Conservation (phyloP, 1,284 basidiomycete genomes). For the Ganoderma lingzhi region DNA sequence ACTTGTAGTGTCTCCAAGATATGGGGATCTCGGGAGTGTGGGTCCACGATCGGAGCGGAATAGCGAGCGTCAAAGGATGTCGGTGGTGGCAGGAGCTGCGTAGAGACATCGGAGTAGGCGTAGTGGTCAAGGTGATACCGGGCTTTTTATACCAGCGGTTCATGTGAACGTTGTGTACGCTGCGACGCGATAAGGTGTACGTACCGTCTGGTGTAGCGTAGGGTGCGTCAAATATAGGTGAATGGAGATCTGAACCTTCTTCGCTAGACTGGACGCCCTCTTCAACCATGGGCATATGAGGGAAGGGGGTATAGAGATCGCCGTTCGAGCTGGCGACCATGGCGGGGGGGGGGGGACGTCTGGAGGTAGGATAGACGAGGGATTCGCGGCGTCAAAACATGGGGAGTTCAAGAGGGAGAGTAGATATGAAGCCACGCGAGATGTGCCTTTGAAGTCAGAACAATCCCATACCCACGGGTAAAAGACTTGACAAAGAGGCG, state of each 20-base stretch:
- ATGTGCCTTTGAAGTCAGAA: slow-evolving; percentile 40
- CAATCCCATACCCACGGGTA: slow-evolving; percentile 42
- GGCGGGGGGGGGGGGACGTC: slow-evolving; percentile 30
- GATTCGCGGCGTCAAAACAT: slow-evolving; percentile 42
- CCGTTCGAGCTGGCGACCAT: slow-evolving; percentile 64
- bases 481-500: slow-evolving; percentile 37
- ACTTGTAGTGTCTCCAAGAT: slow-evolving; percentile 42
- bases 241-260: slow-evolving; percentile 75
- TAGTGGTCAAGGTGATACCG: slow-evolving; percentile 60
- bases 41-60: slow-evolving; percentile 33
- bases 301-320: slow-evolving; percentile 65
- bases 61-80: slow-evolving; percentile 41
- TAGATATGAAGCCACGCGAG: slow-evolving; percentile 47
- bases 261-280: slow-evolving; percentile 75
- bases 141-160: slow-evolving; percentile 61
- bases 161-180: slow-evolving; percentile 44
- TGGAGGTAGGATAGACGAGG: slow-evolving; percentile 37
- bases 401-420: slow-evolving; percentile 43
- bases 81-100: slow-evolving; percentile 33
- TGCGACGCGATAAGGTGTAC: slow-evolving; percentile 37
- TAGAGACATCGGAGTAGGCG: slow-evolving; percentile 33
- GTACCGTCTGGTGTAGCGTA: slow-evolving; percentile 52
- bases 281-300: slow-evolving; percentile 57
- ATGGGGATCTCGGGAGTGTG: slow-evolving; percentile 42
- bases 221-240: slow-evolving; percentile 63